Percentiles rank a stretch among this genome's conserved stretches.
These are phyloP conservation scores for Fusarium sublunatum DNA, from an alignment of 2,329 filamentous ascomycete genomes.

Conservation along the genomic window DNA sequence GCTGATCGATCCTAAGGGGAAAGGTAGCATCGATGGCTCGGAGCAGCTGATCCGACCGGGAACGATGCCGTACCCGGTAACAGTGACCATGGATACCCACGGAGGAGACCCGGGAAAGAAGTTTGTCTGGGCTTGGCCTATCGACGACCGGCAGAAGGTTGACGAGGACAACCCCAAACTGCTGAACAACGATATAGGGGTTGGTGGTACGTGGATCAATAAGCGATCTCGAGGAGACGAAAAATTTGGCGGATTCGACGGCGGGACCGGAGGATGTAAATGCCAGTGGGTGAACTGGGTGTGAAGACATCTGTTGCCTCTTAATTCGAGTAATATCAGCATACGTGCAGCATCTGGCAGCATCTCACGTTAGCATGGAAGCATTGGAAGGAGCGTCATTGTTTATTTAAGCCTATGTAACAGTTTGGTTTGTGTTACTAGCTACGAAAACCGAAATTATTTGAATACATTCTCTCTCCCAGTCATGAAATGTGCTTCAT, in stretches of 20 bases:
- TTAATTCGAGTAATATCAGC: slow-evolving; percentile 28
- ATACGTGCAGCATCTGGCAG: slow-evolving; percentile 17
- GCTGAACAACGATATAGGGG: slow-evolving; percentile 61
- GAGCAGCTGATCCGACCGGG: slow-evolving; percentile 59
- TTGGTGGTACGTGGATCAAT: slow-evolving; percentile 66
- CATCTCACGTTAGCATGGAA: slow-evolving; percentile 11
- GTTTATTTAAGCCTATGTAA: slow-evolving; percentile 9
- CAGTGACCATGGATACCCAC: slow-evolving; percentile 70
- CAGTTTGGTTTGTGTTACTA: not conserved
- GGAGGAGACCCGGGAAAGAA: slow-evolving; percentile 66
- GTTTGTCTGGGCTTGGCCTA: slow-evolving; percentile 64
- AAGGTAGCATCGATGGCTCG: slow-evolving; percentile 44
- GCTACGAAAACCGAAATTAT: not conserved
- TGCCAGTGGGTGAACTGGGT: slow-evolving; percentile 70
- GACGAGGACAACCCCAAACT: slow-evolving; percentile 57
- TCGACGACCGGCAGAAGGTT: slow-evolving; percentile 61
- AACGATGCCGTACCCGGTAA: slow-evolving; percentile 73
- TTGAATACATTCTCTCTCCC: not conserved
- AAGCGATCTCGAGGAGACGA: slow-evolving; percentile 56
- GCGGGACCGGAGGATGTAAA: slow-evolving; percentile 70
- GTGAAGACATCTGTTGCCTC: slow-evolving; percentile 18
- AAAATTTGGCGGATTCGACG: slow-evolving; percentile 70
- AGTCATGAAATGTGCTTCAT: not conserved
- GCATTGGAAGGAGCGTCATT: slow-evolving; percentile 31
- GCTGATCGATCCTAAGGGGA: slow-evolving; percentile 47